These are phyloP conservation scores for Lecanicillium sp. DNA, from an alignment of 2,329 filamentous ascomycete species.

Conservation along the genomic window DNA sequence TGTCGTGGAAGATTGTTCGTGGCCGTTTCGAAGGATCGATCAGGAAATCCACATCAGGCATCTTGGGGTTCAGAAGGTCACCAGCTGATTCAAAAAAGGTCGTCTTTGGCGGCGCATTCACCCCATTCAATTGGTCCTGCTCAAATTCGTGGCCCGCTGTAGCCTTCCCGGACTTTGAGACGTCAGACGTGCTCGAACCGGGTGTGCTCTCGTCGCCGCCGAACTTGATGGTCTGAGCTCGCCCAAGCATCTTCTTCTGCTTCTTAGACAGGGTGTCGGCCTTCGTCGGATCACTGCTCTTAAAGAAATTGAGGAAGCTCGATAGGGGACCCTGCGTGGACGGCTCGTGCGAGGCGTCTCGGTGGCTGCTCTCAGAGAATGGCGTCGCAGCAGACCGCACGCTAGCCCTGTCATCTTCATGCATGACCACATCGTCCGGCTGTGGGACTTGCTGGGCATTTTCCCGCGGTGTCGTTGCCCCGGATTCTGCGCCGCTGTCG, in stretches of 20 bases:
- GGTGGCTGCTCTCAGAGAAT: conserved; percentile 20
- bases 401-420: conserved; percentile 60
- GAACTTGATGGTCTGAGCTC: conserved; percentile 66
- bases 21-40: conserved; percentile 76
- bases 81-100: conserved; percentile 94
- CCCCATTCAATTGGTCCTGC: conserved; percentile 35
- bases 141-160: conserved; percentile 46
- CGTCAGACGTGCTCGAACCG: conserved; percentile 16
- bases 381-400: conserved; percentile 39
- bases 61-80: conserved; percentile 82
- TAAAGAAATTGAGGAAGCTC: conserved; percentile 69
- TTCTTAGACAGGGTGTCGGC: conserved; percentile 48
- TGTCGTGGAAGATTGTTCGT: conserved; percentile 92
- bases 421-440: conserved; percentile 57
- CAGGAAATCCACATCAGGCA: conserved; percentile 76
- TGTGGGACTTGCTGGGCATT: conserved; percentile 60
- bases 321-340: conserved; percentile 47
- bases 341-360: conserved; percentile 20
- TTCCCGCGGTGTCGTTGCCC: conserved; percentile 30
- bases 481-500: conserved; percentile 27
- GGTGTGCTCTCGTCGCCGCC: conserved; percentile 24
- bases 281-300: conserved; percentile 47
- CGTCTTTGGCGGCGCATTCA: conserved; percentile 76
- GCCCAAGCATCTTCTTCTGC: conserved; percentile 64
- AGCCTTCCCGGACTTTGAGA: conserved; percentile 29